A percentile compares a stretch with the other conserved stretches of the same genome.
These are phyloP conservation scores for Pythium dissotocum DNA, from an alignment of 352 stramenopile species.

Conservation along the genomic window DNA sequence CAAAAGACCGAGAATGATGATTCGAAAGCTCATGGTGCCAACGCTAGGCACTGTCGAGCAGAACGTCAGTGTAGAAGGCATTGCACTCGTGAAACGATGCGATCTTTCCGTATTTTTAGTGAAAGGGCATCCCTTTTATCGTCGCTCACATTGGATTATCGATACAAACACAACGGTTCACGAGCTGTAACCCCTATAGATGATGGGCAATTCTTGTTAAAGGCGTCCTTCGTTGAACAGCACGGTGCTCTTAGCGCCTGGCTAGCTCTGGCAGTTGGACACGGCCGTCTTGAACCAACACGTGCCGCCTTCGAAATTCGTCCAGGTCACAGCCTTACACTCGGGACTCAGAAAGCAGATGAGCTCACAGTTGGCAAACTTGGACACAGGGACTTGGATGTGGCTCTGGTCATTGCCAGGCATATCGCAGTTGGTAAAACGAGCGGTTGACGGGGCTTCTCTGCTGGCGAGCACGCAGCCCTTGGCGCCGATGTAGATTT, in stretches of 20 bases:
- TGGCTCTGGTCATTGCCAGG: not conserved
- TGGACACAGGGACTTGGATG: not conserved
- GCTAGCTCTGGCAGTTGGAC: not conserved
- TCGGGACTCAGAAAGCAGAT: not conserved
- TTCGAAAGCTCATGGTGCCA: too few relatives aligned
- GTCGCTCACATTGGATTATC: too few relatives aligned
- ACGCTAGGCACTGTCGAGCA: too few relatives aligned
- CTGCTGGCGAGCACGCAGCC: not conserved
- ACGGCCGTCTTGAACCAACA: slow-evolving; percentile 5
- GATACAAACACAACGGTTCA: too few relatives aligned
- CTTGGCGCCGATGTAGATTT: not conserved
- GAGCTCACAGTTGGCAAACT: not conserved
- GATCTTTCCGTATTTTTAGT: too few relatives aligned
- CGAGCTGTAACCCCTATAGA: too few relatives aligned
- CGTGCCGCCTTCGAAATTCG: slow-evolving; percentile 5
- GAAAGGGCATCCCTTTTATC: too few relatives aligned
- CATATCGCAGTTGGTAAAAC: not conserved
- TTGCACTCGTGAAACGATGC: too few relatives aligned
- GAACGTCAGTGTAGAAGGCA: too few relatives aligned
- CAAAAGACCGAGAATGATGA: not conserved
- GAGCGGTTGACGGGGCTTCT: not conserved
- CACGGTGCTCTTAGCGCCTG: not conserved
- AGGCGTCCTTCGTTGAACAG: not conserved
- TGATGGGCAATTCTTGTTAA: too few relatives aligned
- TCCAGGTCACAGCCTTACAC: not conserved